phyloP scores from a whole-genome alignment of 1,284 basidiomycete species.

The Trichosporon sp. region DNA sequence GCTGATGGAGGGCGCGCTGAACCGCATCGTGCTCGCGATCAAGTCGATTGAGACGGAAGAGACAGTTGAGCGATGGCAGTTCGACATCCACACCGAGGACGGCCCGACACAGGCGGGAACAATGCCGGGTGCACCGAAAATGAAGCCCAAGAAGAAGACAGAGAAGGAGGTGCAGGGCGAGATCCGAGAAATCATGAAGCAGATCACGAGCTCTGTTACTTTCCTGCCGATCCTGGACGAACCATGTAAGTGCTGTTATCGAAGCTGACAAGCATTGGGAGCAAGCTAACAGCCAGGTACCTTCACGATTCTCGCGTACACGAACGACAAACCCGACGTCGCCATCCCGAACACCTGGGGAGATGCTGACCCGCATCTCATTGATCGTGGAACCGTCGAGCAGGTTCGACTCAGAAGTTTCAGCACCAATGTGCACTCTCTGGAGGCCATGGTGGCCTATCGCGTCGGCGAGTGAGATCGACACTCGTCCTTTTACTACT shows the following conservation, averaged over 20 bases:
- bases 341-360: conserved; percentile 70
- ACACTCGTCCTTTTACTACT: neutral
- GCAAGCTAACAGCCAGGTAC: conserved; percentile 44
- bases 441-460: conserved; percentile 57
- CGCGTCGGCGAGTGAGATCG: conserved; percentile 37
- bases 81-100: conserved; percentile 76
- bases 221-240: conserved; percentile 94
- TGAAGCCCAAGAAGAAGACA: conserved; percentile 44
- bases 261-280: neutral
- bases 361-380: conserved; percentile 89
- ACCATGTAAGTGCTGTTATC: conserved; percentile 61
- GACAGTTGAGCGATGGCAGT: conserved; percentile 95
- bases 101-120: conserved; percentile 11
- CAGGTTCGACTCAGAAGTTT: conserved; percentile 88
- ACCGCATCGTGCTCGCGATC: conserved; percentile 89
- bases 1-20: conserved; percentile 84
- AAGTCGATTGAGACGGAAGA: conserved; percentile 88
- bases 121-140: conserved; percentile 14
- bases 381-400: conserved; percentile 91
- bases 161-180: conserved; percentile 95
- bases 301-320: conserved; percentile 93
- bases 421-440: conserved; percentile 81
- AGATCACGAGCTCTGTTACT: conserved; percentile 93
- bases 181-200: conserved; percentile 95
- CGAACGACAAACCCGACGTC: conserved; percentile 65